Evolutionary conservation across 2,329 filamentous ascomycete species (phyloP).

Genomic region (Ambrosiella cleistominuta): DNA sequence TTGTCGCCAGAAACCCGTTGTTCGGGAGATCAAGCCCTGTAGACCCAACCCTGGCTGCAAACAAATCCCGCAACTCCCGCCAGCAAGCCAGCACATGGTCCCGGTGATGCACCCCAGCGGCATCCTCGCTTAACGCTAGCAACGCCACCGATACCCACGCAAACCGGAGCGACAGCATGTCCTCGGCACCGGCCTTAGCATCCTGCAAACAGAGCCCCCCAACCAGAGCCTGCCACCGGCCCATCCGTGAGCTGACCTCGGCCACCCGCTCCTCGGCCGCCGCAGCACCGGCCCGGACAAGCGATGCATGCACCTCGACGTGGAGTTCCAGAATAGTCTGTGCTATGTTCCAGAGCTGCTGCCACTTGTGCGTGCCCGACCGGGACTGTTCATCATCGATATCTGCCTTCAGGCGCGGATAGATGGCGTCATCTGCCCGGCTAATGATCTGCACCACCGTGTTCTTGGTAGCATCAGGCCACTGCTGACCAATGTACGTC

Average conservation of each 20-base stretch:
- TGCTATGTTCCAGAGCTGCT: constrained; percentile 19
- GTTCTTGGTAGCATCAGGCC: constrained; percentile 40
- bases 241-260: constrained; percentile 5
- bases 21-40: constrained; percentile 49
- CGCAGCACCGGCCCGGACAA: constrained; percentile 8
- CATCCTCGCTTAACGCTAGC: constrained; percentile 32
- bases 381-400: neutral
- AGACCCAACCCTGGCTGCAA: constrained; percentile 20
- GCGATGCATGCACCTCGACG: constrained; percentile 37
- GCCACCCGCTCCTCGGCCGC: constrained; percentile 4
- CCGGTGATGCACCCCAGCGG: constrained; percentile 24
- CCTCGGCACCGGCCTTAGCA: constrained; percentile 6
- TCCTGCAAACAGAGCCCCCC: neutral
- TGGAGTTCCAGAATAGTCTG: constrained; percentile 46
- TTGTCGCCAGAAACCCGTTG: constrained; percentile 72
- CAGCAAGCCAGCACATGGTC: constrained; percentile 42
- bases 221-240: constrained; percentile 3
- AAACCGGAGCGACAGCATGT: constrained; percentile 32
- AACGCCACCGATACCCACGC: constrained; percentile 39
- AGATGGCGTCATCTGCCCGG: constrained; percentile 34
- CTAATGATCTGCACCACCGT: constrained; percentile 39
- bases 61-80: constrained; percentile 37
- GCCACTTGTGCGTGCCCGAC: neutral
- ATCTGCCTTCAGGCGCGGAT: constrained; percentile 19
- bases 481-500: constrained; percentile 36